Percentiles rank a stretch among this genome's conserved stretches.
Conservation (phyloP, 75 land plant species). For the Sequoiadendron giganteum region DNA sequence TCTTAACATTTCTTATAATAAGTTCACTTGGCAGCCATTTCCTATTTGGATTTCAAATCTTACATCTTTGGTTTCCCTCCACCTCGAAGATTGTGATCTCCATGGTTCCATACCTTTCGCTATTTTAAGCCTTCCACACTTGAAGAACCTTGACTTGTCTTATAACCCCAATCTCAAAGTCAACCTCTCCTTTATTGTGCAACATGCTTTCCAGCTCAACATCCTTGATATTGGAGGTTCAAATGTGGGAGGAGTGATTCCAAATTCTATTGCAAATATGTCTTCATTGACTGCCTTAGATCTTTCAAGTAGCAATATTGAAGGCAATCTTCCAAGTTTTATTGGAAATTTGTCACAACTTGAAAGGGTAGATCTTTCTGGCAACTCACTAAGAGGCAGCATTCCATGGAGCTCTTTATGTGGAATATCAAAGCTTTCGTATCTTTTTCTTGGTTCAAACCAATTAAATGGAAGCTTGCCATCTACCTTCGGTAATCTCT, state of each 20-base stretch:
- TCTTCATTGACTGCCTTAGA: neutral
- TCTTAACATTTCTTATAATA: too few species aligned
- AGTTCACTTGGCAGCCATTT: too few species aligned
- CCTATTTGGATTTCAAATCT: too few species aligned
- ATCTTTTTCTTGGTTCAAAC: neutral
- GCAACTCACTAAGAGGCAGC: neutral
- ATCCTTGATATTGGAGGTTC: neutral
- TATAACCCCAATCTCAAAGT: too few species aligned
- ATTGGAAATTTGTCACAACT: neutral
- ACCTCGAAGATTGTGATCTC: too few species aligned
- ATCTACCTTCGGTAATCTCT: neutral
- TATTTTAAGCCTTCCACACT: too few species aligned
- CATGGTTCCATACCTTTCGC: too few species aligned
- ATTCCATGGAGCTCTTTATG: neutral
- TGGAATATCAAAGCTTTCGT: neutral
- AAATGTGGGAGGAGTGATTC: neutral
- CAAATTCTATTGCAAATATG: neutral
- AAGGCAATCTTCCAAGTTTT: neutral
- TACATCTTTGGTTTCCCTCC: too few species aligned
- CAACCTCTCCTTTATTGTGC: too few species aligned
- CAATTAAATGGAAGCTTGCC: neutral
- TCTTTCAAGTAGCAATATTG: neutral
- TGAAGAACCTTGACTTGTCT: too few species aligned
- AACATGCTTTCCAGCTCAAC: too few species aligned
- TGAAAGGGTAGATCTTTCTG: neutral